Evolutionary conservation across 345 rosid species (phyloP), one percentile per base, ranked within the genome.

Genomic region (Populus deltoides): DNA sequence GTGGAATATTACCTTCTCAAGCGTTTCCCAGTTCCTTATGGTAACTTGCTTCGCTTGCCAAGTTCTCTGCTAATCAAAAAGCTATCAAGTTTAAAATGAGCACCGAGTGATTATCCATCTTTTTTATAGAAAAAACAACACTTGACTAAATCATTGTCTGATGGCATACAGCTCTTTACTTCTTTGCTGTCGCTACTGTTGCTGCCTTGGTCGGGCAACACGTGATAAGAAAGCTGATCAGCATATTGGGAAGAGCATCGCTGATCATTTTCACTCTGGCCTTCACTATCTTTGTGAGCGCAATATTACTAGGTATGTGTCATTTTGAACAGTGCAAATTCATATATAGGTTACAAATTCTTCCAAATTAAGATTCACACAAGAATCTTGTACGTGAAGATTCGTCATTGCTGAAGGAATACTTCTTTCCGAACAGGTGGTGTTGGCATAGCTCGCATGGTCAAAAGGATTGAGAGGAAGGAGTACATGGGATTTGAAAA

Each of bases 1-100:
- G 83, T 93, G 15, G 97, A 93, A 78, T 93, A 93, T 78, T 93
- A 90, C 81, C 92, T 93, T 75, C 87, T 93, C 24, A 90, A 88
- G 74, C 94, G 96, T 62, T 93, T 93, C 78, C 94, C 97, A 3
- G 88, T 93, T 72, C 96, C 97, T 38, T 91, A 88, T 11, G 94
- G 96, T 91, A 73, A 88, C 84, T 73, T 29, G 8, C 27, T 27
- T 22, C 12, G 17, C 33, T 39, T 12, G 49, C 49, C 47, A 11
- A 43, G 12, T 43, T 13, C 27, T 1, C 1, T 39, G n/a, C 6
- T 24, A 27, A 27, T 41, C 41, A 25, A 24, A 57, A 43, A 39
- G 62, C 27, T n/a, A 61, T 15, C 39, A 41, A 24, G 38, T 22
- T 11, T 13, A 10, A 47, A 71, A 22, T 61, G n/a, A 27, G 24